These are phyloP conservation scores for Pycnococcus provasolii DNA, from an alignment of 139 green algal genomes.

Conservation along the genomic window DNA sequence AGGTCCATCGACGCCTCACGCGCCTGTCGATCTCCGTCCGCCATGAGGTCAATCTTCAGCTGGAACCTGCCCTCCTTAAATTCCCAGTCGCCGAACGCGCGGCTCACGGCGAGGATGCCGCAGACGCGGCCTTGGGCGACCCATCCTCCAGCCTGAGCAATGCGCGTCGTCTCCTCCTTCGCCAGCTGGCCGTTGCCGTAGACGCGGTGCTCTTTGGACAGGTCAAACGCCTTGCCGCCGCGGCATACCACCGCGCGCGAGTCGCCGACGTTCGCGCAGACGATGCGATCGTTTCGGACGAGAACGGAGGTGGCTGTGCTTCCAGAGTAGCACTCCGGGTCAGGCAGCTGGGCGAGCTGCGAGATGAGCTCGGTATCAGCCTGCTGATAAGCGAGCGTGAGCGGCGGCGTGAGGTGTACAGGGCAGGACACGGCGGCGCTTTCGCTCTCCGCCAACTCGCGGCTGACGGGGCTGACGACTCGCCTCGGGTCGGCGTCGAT, in stretches of 20 bases:
- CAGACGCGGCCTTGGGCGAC: slow-evolving; percentile 37
- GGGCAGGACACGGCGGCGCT: background rate
- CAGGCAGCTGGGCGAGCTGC: slow-evolving; percentile 32
- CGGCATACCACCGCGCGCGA: slow-evolving; percentile 11
- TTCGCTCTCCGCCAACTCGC: slow-evolving; percentile 22
- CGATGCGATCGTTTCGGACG: slow-evolving; percentile 16
- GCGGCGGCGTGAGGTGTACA: background rate
- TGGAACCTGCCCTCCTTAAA: slow-evolving; percentile 20
- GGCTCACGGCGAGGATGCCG: slow-evolving; percentile 19
- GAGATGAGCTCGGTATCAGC: slow-evolving; percentile 39
- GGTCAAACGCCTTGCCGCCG: slow-evolving; percentile 3
- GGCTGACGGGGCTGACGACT: too few relatives aligned
- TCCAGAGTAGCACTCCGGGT: slow-evolving; percentile 21
- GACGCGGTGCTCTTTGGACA: slow-evolving; percentile 45
- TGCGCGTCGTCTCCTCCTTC: slow-evolving; percentile 34
- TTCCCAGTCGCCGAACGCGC: slow-evolving; percentile 24
- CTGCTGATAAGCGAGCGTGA: slow-evolving; percentile 24
- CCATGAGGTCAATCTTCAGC: background rate
- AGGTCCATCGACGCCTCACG: background rate
- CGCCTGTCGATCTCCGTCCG: background rate
- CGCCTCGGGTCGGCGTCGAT: too few relatives aligned
- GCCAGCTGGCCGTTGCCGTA: slow-evolving; percentile 30
- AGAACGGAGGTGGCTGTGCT: slow-evolving; percentile 15
- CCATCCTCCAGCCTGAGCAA: slow-evolving; percentile 45
- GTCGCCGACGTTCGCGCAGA: slow-evolving; percentile 26